Evolutionary conservation across 345 rosid genomes (phyloP).

Genomic region (Punica granatum): DNA sequence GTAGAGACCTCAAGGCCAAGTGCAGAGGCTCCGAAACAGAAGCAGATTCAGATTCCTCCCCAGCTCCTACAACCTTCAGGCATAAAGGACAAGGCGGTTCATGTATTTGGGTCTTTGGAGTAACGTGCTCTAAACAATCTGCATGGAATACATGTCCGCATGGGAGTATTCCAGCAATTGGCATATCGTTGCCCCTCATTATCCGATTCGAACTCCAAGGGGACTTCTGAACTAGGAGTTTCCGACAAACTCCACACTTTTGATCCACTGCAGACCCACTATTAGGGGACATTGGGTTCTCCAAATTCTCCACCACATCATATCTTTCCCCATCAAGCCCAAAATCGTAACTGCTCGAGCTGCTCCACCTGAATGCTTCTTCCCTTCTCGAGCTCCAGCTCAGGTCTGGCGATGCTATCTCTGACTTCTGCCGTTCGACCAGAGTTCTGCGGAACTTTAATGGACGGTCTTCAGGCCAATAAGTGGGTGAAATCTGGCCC

Average conservation of each 20-base stretch:
- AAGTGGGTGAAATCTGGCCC: constrained; percentile 39
- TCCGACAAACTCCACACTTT: constrained; percentile 72
- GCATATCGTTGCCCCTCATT: constrained; percentile 70
- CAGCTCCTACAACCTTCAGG: constrained; percentile 36
- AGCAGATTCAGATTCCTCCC: constrained; percentile 30
- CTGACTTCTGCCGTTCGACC: constrained; percentile 38
- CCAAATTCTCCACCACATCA: constrained; percentile 35
- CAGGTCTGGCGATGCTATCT: constrained; percentile 41
- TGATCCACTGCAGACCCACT: constrained; percentile 22
- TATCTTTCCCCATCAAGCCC: constrained; percentile 50
- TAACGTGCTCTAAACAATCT: constrained; percentile 81
- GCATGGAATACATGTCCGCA: constrained; percentile 86
- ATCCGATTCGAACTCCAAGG: constrained; percentile 81
- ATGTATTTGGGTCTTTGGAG: constrained; percentile 51
- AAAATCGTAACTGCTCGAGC: constrained; percentile 54
- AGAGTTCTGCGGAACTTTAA: constrained; percentile 38
- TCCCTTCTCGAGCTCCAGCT: constrained; percentile 63
- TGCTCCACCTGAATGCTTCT: constrained; percentile 62
- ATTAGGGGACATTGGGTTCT: constrained; percentile 25
- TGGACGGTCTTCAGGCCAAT: constrained; percentile 34
- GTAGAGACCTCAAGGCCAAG: constrained; percentile 50
- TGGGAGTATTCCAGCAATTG: constrained; percentile 65
- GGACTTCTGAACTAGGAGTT: constrained; percentile 58
- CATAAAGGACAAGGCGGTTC: constrained; percentile 78
- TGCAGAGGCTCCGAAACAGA: constrained; percentile 56